Evolutionary conservation across 2,329 filamentous ascomycete genomes (phyloP).

Genomic region (Lasiodiplodia citricola): DNA sequence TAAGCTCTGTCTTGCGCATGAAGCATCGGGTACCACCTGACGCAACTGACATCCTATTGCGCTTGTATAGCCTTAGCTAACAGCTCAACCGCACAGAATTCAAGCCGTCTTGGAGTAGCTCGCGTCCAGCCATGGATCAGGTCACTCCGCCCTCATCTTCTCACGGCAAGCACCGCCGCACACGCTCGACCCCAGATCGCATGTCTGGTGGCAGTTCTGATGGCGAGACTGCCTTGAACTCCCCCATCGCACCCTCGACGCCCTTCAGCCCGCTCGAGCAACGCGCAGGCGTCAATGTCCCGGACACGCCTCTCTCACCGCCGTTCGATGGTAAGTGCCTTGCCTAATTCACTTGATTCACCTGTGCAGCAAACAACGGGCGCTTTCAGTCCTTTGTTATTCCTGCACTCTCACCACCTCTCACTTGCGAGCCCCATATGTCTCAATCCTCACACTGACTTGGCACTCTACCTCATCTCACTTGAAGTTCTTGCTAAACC

Average conservation of each 20-base stretch:
- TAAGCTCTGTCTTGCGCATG: neutral
- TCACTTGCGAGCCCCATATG: neutral
- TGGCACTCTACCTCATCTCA: neutral
- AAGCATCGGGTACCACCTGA: neutral
- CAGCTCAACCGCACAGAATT: neutral
- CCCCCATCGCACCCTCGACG: neutral
- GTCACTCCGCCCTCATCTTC: neutral
- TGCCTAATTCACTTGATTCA: neutral
- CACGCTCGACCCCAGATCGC: neutral
- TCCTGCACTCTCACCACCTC: neutral
- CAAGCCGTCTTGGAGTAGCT: neutral
- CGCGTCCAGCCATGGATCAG: neutral
- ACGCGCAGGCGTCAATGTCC: neutral
- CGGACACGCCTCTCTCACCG: slow-evolving; percentile 1
- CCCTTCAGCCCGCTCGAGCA: neutral
- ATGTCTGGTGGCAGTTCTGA: neutral
- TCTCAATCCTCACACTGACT: neutral
- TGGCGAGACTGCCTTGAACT: neutral
- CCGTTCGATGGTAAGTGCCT: neutral
- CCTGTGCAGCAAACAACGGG: neutral
- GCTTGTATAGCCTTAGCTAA: neutral
- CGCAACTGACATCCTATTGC: neutral
- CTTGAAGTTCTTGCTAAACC: neutral
- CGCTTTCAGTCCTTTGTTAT: neutral
- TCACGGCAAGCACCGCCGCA: neutral